Evolutionary conservation across 192 early-diverging fungal genomes (phyloP), one percentile per base, ranked within the genome.

Genomic region (Coemansia sp.): DNA sequence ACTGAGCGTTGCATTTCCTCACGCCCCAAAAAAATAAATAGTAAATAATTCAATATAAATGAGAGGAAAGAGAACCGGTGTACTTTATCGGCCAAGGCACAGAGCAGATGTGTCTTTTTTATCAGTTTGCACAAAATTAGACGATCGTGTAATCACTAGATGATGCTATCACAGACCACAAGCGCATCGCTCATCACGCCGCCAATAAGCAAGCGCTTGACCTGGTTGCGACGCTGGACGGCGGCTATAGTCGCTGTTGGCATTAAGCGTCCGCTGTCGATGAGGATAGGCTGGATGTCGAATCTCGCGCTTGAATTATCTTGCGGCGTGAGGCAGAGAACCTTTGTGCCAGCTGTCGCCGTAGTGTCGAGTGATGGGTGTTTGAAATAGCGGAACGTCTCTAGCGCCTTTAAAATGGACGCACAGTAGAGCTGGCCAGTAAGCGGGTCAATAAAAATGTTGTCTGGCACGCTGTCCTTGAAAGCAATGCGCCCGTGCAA

Each of bases 351-450:
- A 28, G 77, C 77, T 3, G 61, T 55, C 23, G 35, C 37, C 2
- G 74, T 77, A 13, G 77, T 80, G 47, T 74, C 68, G 6, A 77
- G 75, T 3, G 71, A 72, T 9, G 83, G 77, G 16, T 44, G 28
- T 28, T 61, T 57, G 37, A 78, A 77, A 39, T 52, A 76, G 52
- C 63, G 76, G 62, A 63, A 64, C 11, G 64, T 62, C 57, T 84
- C 68, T 8, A 44, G 4, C 42, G 63, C 59, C 50, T 80, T 80
- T 23, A 75, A 43, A 21, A 80, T 69, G 1, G 63, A 64, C 10
- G 80, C 76, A 0, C 73, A 70, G 42, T 85, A 85, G 3, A 85
- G 35, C 35, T 85, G 74, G 26, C 79, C 79, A 17, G 32, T 81
- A 17, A 59, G 61, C 6, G 69, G 67, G 32, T 85, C 84, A 10